A percentile compares a stretch with the other conserved stretches of the same genome.
These are phyloP conservation scores for Letharia lupina DNA, from an alignment of 495 filamentous ascomycete species.

Conservation along the genomic window DNA sequence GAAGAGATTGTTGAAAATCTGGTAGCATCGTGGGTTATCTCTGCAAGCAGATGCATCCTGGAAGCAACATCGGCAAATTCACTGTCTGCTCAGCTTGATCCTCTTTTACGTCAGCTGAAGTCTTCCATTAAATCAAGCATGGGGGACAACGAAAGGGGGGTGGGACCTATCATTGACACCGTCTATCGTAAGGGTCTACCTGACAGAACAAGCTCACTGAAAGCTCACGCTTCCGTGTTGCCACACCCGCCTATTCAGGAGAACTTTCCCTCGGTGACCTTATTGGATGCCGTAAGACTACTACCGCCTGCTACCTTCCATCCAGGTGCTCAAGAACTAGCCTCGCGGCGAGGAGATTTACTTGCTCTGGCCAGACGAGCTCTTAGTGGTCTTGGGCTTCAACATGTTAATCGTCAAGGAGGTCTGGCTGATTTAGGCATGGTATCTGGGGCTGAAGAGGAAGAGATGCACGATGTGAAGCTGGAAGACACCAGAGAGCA, in stretches of 20 bases:
- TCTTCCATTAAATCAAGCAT: constrained; percentile 29
- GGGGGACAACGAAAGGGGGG: constrained; percentile 31
- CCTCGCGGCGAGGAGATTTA: constrained; percentile 71
- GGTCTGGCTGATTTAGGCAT: constrained; percentile 56
- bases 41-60: constrained; percentile 67
- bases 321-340: constrained; percentile 72
- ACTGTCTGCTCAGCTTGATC: constrained; percentile 29
- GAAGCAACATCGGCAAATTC: constrained; percentile 64
- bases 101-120: constrained; percentile 20
- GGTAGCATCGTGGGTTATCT: constrained; percentile 77
- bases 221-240: constrained; percentile 20
- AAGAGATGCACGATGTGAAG: constrained; percentile 46
- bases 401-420: constrained; percentile 61
- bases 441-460: constrained; percentile 40
- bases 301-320: constrained; percentile 36
- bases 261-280: constrained; percentile 8
- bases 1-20: constrained; percentile 65
- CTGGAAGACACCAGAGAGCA: constrained; percentile 32
- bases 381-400: constrained; percentile 63
- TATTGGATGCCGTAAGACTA: constrained; percentile 16
- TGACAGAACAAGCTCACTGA: constrained; percentile 39
- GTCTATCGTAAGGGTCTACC: constrained; percentile 28
- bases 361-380: constrained; percentile 69
- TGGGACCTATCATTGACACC: neutral
- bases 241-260: constrained; percentile 6